Conservation (phyloP, 192 early-diverging fungal species). For the Chytriomyces sp. region DNA sequence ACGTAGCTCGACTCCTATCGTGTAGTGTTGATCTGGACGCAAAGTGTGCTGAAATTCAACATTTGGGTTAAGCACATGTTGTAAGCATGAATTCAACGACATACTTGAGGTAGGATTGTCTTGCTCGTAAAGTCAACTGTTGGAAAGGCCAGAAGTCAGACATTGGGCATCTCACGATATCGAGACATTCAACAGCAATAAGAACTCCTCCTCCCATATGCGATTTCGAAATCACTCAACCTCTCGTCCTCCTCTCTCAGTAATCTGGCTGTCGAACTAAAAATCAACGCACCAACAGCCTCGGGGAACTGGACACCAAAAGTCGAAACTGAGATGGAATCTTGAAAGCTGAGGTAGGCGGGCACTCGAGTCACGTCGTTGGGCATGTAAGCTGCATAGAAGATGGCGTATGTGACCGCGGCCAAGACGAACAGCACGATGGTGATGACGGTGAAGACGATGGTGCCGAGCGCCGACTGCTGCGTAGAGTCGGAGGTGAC, state of each 20-base stretch:
- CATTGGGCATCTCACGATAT: background rate
- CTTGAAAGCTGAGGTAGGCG: constrained; percentile 58
- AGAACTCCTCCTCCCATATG: too few relatives aligned
- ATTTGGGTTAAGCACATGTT: background rate
- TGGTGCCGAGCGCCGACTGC: constrained; percentile 35
- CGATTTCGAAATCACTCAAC: too few relatives aligned
- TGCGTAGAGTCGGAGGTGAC: constrained; percentile 46
- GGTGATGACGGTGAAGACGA: constrained; percentile 39
- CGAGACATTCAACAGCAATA: background rate
- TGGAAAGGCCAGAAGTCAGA: background rate
- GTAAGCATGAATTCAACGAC: background rate
- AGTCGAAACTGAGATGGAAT: background rate
- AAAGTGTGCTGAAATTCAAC: background rate
- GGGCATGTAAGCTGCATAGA: constrained; percentile 68
- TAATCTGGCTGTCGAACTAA: background rate
- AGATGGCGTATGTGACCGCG: constrained; percentile 50
- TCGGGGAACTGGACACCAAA: constrained; percentile 1
- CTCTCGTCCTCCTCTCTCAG: too few relatives aligned
- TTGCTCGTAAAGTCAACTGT: constrained; percentile 21
- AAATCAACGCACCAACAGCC: constrained; percentile 1
- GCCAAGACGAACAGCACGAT: constrained; percentile 32
- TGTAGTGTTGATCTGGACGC: constrained; percentile 62
- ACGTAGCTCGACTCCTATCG: constrained; percentile 54
- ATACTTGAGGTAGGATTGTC: constrained; percentile 5
- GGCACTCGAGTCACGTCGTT: constrained; percentile 55